Evolutionary conservation across 306 rosid genomes (phyloP).

Genomic region (Mucuna pruriens): DNA sequence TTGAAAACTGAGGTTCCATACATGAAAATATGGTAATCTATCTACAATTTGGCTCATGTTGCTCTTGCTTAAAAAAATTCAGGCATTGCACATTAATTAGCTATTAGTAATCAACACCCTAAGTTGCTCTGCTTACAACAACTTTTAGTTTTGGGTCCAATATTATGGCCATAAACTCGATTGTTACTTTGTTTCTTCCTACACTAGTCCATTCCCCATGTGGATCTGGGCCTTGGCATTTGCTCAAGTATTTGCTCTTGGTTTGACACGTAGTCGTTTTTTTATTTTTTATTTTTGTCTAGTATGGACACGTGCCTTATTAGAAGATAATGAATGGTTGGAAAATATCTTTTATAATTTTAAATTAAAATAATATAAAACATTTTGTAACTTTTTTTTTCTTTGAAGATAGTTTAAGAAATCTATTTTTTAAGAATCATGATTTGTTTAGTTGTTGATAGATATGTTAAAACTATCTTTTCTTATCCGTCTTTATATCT

Average conservation of each 20-base stretch:
- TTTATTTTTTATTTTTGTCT: no score
- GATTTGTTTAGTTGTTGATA: no score
- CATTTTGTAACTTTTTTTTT: no score
- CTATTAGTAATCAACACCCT: slow-evolving; percentile 8
- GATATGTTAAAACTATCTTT: no score
- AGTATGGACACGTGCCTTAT: neutral
- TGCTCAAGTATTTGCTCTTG: slow-evolving; percentile 17
- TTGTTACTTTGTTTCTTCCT: neutral
- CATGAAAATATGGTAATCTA: neutral
- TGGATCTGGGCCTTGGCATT: neutral
- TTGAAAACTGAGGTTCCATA: slow-evolving; percentile 1
- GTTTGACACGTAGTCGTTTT: neutral
- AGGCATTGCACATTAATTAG: slow-evolving; percentile 1
- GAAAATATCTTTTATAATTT: no score
- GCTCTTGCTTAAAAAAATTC: slow-evolving; percentile 20
- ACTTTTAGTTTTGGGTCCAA: slow-evolving; percentile 36
- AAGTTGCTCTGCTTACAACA: neutral
- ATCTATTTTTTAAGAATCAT: no score
- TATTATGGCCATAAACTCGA: neutral
- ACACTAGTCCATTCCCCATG: neutral
- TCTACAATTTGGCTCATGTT: slow-evolving; percentile 9
- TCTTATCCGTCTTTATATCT: no score
- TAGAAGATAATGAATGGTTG: neutral
- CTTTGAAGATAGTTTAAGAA: no score
- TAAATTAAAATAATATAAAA: no score